Evolutionary conservation across 1,139 yeast genomes (phyloP), one percentile per base, ranked within the genome.

Genomic region (Kluyveromyces sp.): DNA sequence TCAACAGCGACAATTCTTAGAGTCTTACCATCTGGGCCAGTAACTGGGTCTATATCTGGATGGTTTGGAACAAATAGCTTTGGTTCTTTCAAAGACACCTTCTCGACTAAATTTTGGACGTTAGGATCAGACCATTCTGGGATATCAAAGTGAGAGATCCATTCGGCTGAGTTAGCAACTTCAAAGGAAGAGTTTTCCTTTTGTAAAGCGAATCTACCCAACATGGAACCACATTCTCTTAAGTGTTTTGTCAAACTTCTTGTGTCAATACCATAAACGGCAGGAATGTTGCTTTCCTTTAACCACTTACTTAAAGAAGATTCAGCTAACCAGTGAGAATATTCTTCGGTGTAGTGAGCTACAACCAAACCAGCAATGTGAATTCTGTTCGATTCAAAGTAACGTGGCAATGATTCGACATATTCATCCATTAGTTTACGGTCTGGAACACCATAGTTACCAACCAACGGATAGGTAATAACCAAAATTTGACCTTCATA

Each of bases 381-480:
- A 63, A 94, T 92, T 62, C 78, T 79, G 67, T 74, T 79, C 50
- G 96, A 86, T 72, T 94, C 99, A 63, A 94, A 92, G 71, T 90
- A 86, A 66, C 82, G 84, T 63, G 98, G 97, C 55, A 94, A 69
- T 46, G 78, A 76, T 43, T 85, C 80, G 49, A 84, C 79, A 53
- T 81, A 71, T 48, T 84, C 94, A 63, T 90, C 97, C 69, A 71
- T 72, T 60, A 79, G 72, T 47, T 78, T 72, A 58, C 95, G 82
- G 67, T 89, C 95, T 52, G 98, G 98, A 48, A 92, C 98, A 79
- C 99, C 99, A 68, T 94, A 94, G 74, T 94, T 94, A 67, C 99
- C 99, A 46, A 92, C 95, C 61, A 94, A 75, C 29, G 99, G 98
- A 68, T 81, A 90, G 49, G 99, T 94, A 68, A 94, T 85, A 53